Conservation (phyloP, 257 asterid species). For the Gentiana dahurica region DNA sequence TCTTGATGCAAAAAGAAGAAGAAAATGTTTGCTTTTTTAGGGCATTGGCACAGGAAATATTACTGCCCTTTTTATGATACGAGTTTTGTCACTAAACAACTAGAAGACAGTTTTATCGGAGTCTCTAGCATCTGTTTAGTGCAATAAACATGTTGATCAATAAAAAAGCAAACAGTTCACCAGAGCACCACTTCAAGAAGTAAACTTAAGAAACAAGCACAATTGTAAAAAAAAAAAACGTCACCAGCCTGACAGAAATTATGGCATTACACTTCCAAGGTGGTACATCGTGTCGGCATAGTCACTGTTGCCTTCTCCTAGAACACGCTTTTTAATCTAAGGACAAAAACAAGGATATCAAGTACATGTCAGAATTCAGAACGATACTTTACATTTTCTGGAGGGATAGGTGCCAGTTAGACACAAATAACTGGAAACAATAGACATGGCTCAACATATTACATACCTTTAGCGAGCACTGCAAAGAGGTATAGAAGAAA, state of each 20-base stretch:
- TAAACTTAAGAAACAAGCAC: no score
- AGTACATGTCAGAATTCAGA: conserved; percentile 1
- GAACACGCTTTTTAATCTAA: conserved; percentile 75
- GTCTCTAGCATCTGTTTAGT: no score
- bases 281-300: conserved; percentile 91
- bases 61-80: no score
- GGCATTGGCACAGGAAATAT: no score
- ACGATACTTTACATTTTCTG: background rate
- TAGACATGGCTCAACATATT: conserved; percentile 12
- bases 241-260: background rate
- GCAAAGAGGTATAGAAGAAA: conserved; percentile 21
- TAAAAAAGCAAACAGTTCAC: no score
- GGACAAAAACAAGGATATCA: conserved; percentile 16
- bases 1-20: background rate
- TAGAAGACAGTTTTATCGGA: no score
- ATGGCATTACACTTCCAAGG: conserved; percentile 72
- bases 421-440: conserved; percentile 14
- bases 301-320: conserved; percentile 75
- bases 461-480: conserved; percentile 91
- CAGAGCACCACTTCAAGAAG: no score
- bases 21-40: background rate
- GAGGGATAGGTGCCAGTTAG: no score
- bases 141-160: no score
- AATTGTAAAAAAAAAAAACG: background rate
- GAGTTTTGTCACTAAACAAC: no score